A percentile compares a stretch with the other conserved stretches of the same genome.
Conservation (phyloP, 306 rosid species). For the Psophocarpus tetragonolobus region DNA sequence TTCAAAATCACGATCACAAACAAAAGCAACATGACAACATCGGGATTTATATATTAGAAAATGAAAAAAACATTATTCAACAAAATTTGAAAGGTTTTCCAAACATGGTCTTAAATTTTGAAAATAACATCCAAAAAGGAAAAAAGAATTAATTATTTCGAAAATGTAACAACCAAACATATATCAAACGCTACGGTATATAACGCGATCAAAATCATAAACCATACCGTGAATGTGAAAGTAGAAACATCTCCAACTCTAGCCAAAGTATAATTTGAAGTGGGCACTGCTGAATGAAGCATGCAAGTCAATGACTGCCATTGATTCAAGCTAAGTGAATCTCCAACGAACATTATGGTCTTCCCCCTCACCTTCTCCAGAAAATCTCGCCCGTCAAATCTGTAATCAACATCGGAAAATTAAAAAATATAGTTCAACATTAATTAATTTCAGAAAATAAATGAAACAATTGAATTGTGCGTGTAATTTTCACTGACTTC, state of each 20-base stretch:
- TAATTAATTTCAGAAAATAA: background rate
- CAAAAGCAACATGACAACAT: too few relatives aligned
- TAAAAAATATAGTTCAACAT: background rate
- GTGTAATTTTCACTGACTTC: background rate
- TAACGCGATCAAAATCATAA: background rate
- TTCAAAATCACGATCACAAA: too few relatives aligned
- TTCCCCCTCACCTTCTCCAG: conserved; percentile 66
- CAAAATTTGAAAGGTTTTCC: too few relatives aligned
- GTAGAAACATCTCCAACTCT: conserved; percentile 66
- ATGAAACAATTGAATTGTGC: background rate
- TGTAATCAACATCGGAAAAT: background rate
- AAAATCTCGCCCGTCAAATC: conserved; percentile 69
- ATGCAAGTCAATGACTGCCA: conserved; percentile 90
- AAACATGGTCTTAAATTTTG: too few relatives aligned
- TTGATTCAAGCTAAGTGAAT: conserved; percentile 82
- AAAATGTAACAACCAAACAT: too few relatives aligned
- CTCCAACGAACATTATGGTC: conserved; percentile 92
- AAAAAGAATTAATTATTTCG: too few relatives aligned
- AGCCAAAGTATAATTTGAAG: conserved; percentile 45
- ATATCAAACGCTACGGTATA: too few relatives aligned
- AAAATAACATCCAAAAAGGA: too few relatives aligned
- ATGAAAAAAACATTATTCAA: too few relatives aligned
- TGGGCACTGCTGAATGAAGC: conserved; percentile 69
- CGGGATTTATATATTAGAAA: too few relatives aligned
- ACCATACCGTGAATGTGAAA: conserved; percentile 61